Conservation (phyloP, 2,329 filamentous ascomycete genomes). For the Trichoderma sp. region DNA sequence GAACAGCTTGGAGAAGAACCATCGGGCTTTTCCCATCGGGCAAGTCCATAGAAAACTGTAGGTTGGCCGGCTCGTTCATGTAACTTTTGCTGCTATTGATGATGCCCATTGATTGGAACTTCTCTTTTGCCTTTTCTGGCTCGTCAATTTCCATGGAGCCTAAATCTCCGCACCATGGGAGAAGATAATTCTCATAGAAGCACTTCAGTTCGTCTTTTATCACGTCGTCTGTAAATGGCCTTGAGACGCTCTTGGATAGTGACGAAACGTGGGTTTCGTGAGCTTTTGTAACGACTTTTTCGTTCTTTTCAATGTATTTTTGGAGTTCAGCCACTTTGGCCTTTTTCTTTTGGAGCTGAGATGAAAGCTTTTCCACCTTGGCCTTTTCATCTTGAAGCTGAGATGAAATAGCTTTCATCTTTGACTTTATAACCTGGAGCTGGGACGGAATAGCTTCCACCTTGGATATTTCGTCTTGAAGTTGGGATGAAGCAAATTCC, state of each 20-base stretch:
- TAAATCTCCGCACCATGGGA: not conserved
- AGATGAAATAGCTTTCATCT: not conserved
- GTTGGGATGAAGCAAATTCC: not conserved
- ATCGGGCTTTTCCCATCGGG: not conserved
- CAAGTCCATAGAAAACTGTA: not conserved
- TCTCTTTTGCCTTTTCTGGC: not conserved
- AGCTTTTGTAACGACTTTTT: not conserved
- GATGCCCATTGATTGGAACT: not conserved
- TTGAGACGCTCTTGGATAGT: not conserved
- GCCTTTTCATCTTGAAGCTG: not conserved
- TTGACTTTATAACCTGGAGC: not conserved
- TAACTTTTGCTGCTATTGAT: not conserved
- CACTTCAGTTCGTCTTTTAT: not conserved
- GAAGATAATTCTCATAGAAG: not conserved
- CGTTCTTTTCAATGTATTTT: not conserved
- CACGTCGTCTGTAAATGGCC: not conserved
- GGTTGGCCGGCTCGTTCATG: not conserved
- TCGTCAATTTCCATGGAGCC: not conserved
- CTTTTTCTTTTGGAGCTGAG: not conserved
- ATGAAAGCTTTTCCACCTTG: not conserved
- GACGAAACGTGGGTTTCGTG: not conserved
- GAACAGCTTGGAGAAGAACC: not conserved
- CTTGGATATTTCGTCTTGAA: not conserved
- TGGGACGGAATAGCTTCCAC: not conserved
- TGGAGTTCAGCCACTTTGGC: not conserved